These are phyloP conservation scores for Tilletiopsis washingtonensis DNA, from an alignment of 1,284 basidiomycete species.

Conservation along the genomic window DNA sequence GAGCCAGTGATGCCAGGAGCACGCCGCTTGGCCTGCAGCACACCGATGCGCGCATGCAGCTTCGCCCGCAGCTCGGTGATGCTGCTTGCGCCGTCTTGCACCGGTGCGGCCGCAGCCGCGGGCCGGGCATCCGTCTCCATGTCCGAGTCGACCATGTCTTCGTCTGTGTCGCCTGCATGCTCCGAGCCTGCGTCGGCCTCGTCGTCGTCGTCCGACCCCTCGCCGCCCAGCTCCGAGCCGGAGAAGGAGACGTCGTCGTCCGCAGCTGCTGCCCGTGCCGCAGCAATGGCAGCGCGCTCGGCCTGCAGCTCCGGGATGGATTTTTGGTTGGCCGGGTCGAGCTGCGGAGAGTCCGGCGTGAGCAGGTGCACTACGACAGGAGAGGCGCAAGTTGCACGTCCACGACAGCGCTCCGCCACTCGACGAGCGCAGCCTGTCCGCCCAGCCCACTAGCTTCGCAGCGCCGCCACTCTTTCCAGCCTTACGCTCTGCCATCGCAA, in stretches of 20 bases:
- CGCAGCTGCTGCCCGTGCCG: slow-evolving; percentile 12
- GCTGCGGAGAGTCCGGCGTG: no score
- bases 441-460: no score
- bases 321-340: slow-evolving; percentile 40
- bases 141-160: slow-evolving; percentile 22
- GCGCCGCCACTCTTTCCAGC: no score
- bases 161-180: slow-evolving; percentile 22
- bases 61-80: slow-evolving; percentile 6
- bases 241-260: slow-evolving; percentile 22
- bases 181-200: slow-evolving; percentile 6
- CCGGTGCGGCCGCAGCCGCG: neutral
- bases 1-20: neutral
- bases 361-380: no score
- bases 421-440: no score
- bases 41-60: slow-evolving; percentile 1
- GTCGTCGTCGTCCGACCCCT: slow-evolving; percentile 14
- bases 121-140: slow-evolving; percentile 6
- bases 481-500: no score
- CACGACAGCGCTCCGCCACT: no score
- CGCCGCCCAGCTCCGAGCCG: slow-evolving; percentile 4
- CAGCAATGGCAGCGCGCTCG: slow-evolving; percentile 23
- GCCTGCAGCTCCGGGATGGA: slow-evolving; percentile 30
- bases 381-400: no score
- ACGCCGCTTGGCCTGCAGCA: neutral
- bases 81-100: neutral